A percentile compares a stretch with the other conserved stretches of the same genome.
These are phyloP conservation scores for Trametes sp. DNA, from an alignment of 1,284 basidiomycete species.

Conservation along the genomic window DNA sequence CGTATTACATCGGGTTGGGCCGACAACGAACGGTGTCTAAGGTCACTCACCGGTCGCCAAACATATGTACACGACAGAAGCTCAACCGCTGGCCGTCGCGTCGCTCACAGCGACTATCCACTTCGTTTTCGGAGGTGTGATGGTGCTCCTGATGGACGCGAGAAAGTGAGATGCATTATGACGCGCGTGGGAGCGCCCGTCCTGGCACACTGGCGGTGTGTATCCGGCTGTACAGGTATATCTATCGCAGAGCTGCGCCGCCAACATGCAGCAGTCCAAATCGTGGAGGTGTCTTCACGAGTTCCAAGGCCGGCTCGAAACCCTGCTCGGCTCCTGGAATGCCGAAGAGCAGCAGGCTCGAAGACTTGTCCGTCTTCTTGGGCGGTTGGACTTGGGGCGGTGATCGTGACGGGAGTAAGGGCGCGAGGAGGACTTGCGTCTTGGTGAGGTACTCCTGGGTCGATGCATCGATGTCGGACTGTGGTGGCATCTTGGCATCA, in stretches of 20 bases:
- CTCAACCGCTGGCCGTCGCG: not conserved
- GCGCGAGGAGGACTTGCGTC: slow-evolving; percentile 45
- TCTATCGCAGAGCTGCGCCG: slow-evolving; percentile 38
- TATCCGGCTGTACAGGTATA: slow-evolving; percentile 20
- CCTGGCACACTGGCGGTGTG: slow-evolving; percentile 6
- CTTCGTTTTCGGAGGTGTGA: not conserved
- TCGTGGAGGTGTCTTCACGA: slow-evolving; percentile 54
- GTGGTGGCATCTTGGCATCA: slow-evolving; percentile 5
- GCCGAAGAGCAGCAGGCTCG: slow-evolving; percentile 39
- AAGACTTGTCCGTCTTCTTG: slow-evolving; percentile 32
- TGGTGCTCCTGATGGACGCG: not conserved
- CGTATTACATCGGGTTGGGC: not conserved
- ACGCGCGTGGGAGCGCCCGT: slow-evolving; percentile 6
- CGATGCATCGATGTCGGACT: slow-evolving; percentile 19
- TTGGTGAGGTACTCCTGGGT: slow-evolving; percentile 38
- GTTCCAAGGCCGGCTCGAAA: slow-evolving; percentile 46
- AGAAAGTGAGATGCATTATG: slow-evolving; percentile 11
- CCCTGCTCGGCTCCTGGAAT: slow-evolving; percentile 43
- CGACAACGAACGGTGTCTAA: not conserved
- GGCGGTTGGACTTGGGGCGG: slow-evolving; percentile 15
- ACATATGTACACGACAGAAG: not conserved
- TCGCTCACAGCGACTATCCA: not conserved
- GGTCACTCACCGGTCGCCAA: not conserved
- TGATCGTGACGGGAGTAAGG: slow-evolving; percentile 42
- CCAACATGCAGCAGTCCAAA: slow-evolving; percentile 53